Conservation (phyloP, 106 monocot genomes). For the Triglochin maritima region DNA sequence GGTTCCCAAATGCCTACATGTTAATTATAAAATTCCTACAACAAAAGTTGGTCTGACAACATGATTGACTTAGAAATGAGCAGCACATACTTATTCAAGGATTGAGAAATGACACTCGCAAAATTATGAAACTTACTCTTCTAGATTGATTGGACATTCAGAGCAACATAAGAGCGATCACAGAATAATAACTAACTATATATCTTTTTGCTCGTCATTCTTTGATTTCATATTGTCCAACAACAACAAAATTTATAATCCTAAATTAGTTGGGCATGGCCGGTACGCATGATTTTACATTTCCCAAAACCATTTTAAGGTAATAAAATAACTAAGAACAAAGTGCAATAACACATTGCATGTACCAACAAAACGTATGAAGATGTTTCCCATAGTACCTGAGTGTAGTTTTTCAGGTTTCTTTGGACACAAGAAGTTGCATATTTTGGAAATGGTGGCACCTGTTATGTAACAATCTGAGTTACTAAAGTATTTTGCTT, state of each 20-base stretch:
- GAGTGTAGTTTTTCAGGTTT: conserved; percentile 66
- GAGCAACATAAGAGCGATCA: no score
- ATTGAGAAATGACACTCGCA: background rate
- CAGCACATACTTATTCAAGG: background rate
- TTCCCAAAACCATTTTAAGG: background rate
- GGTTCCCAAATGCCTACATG: no score
- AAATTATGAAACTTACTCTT: background rate
- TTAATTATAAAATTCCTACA: no score
- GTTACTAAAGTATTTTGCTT: background rate
- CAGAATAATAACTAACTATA: no score
- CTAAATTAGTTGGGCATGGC: no score
- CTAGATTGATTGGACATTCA: background rate
- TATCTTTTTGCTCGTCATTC: no score
- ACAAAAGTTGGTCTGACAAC: no score
- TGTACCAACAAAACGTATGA: background rate
- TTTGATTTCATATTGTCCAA: no score
- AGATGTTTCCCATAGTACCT: conserved; percentile 31
- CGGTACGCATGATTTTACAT: no score
- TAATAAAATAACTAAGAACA: background rate
- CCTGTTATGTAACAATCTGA: conserved; percentile 27
- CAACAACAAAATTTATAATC: no score
- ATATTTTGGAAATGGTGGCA: conserved; percentile 78
- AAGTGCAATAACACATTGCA: no score
- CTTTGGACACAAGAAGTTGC: conserved; percentile 64
- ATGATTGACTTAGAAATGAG: no score